Evolutionary conservation across 805 yeast genomes (phyloP).

Genomic region (Saccharomyces jurei): DNA sequence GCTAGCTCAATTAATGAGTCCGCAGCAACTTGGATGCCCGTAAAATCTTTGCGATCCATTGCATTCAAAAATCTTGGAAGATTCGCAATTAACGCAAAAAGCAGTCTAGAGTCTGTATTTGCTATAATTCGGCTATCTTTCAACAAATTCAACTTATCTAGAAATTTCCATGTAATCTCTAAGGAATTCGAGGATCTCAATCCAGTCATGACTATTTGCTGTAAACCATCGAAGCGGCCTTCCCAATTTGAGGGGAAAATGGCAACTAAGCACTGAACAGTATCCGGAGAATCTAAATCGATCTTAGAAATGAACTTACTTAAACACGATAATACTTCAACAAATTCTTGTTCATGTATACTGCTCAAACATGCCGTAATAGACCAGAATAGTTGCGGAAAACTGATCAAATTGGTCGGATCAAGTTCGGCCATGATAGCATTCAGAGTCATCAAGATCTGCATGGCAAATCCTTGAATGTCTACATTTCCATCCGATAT

Average conservation of each 20-base stretch:
- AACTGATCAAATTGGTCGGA: conserved; percentile 68
- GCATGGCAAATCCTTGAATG: conserved; percentile 95
- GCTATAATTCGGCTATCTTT: conserved; percentile 74
- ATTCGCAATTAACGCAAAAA: conserved; percentile 67
- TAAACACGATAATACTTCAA: conserved; percentile 76
- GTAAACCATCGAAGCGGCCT: conserved; percentile 84
- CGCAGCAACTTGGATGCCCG: conserved; percentile 47
- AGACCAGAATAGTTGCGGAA: conserved; percentile 94
- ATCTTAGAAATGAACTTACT: conserved; percentile 79
- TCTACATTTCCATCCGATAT: conserved; percentile 83
- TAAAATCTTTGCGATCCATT: conserved; percentile 47
- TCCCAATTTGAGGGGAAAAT: conserved; percentile 96
- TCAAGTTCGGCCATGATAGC: conserved; percentile 83
- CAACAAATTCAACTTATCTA: conserved; percentile 61
- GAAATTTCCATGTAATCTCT: conserved; percentile 64
- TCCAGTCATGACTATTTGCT: conserved; percentile 71
- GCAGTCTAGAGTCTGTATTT: conserved; percentile 55
- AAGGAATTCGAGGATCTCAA: conserved; percentile 72
- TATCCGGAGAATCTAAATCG: conserved; percentile 76
- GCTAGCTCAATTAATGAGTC: conserved; percentile 56
- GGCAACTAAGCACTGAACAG: conserved; percentile 71
- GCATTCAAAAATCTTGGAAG: conserved; percentile 82
- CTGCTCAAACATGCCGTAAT: conserved; percentile 86
- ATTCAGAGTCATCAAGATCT: conserved; percentile 89
- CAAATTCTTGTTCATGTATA: conserved; percentile 85